Conservation (phyloP, 352 stramenopile species). For the Blastocystis sp. region DNA sequence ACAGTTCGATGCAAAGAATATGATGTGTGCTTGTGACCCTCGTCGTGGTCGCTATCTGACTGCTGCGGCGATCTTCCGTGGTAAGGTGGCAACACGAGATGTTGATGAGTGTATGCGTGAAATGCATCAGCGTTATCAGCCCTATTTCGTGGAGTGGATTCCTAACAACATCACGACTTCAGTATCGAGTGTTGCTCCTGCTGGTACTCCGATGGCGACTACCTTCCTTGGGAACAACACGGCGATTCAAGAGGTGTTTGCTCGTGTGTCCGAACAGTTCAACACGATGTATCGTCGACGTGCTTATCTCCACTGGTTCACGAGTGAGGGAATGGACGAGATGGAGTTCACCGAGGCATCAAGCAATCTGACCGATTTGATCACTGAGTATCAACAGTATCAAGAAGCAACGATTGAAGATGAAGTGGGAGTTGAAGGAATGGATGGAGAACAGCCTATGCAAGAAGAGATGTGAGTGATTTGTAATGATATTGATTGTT, state of each 20-base stretch:
- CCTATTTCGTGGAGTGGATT: conserved; percentile 99
- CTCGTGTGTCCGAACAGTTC: conserved; percentile 98
- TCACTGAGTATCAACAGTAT: conserved; percentile 99
- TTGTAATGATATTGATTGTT: neutral
- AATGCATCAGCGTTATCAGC: conserved; percentile 99
- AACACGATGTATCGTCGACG: conserved; percentile 99
- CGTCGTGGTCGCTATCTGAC: conserved; percentile 97
- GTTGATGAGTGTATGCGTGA: conserved; percentile 98
- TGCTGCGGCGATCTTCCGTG: conserved; percentile 97
- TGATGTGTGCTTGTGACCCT: conserved; percentile 98
- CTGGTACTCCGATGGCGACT: conserved; percentile 94
- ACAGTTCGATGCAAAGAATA: conserved; percentile 99
- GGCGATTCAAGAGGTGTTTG: conserved; percentile 99
- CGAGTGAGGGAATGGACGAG: conserved; percentile 99
- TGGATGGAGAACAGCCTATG: neutral
- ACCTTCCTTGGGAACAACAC: conserved; percentile 99
- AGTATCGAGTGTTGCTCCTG: conserved; percentile 96
- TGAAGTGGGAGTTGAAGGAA: conserved; percentile 74
- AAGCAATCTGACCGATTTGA: conserved; percentile 99
- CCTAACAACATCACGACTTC: conserved; percentile 99
- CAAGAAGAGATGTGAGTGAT: neutral
- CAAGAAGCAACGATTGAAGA: conserved; percentile 98
- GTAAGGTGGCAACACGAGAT: conserved; percentile 97
- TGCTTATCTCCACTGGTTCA: conserved; percentile 99
- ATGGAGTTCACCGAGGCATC: conserved; percentile 99